Conservation (phyloP, 495 filamentous ascomycete genomes). For the Monascus purpureus region DNA sequence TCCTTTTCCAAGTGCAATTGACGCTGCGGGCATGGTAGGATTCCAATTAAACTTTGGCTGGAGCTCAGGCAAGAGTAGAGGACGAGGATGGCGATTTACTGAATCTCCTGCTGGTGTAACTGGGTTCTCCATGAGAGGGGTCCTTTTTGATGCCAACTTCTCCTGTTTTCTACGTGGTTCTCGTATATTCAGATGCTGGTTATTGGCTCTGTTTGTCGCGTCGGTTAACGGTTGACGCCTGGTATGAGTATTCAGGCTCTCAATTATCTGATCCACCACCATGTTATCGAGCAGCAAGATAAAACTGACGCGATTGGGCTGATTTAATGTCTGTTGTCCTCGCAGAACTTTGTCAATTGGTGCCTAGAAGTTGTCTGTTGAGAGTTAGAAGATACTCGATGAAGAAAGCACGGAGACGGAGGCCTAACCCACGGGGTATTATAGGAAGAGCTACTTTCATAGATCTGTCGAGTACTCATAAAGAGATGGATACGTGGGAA, state of each 20-base stretch:
- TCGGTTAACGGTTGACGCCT: conserved; percentile 37
- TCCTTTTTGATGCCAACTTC: conserved; percentile 19
- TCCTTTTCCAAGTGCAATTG: conserved; percentile 44
- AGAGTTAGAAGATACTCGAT: no score
- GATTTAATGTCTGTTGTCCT: no score
- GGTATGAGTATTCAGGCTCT: conserved; percentile 9
- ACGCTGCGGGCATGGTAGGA: conserved; percentile 58
- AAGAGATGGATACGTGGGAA: no score
- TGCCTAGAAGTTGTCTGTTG: no score
- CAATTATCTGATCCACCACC: conserved; percentile 10
- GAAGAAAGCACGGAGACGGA: no score
- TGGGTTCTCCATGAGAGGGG: conserved; percentile 23
- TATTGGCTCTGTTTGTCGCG: conserved; percentile 30
- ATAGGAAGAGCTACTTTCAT: no score
- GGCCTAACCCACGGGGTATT: no score
- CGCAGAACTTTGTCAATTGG: no score
- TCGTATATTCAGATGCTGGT: conserved; percentile 10
- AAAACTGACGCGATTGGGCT: conserved; percentile 1
- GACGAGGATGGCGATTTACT: conserved; percentile 38
- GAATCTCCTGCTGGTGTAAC: conserved; percentile 19
- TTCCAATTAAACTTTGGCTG: conserved; percentile 45
- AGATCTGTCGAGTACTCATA: no score
- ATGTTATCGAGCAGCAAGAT: not conserved
- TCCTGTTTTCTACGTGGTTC: conserved; percentile 13
- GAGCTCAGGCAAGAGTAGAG: conserved; percentile 40